A percentile compares a stretch with the other conserved stretches of the same genome.
phyloP scores from a whole-genome alignment of 345 rosid species.

The Combretum micranthum region DNA sequence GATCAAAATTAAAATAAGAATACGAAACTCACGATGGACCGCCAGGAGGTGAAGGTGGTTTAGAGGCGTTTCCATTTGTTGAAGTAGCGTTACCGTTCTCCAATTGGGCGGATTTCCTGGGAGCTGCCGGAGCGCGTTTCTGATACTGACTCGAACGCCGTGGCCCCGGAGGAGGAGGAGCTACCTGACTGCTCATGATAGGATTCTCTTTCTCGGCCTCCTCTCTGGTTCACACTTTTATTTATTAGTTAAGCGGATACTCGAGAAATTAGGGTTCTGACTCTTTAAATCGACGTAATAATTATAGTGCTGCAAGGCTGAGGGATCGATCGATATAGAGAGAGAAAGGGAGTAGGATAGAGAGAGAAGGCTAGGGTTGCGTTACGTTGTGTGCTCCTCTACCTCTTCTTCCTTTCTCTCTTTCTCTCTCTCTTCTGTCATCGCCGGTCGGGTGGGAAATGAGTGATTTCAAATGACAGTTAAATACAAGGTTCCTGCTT shows the following conservation, averaged over 20 bases:
- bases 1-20: not conserved
- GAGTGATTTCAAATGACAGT: constrained; percentile 10
- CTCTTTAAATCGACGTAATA: no score
- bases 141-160: constrained; percentile 39
- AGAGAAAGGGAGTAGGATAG: not conserved
- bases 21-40: constrained; percentile 27
- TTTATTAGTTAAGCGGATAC: not conserved
- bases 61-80: constrained; percentile 38
- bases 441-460: constrained; percentile 5
- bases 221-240: not conserved
- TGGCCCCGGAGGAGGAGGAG: constrained; percentile 45
- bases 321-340: not conserved
- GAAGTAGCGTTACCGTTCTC: constrained; percentile 35
- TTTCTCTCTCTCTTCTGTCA: not conserved
- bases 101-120: constrained; percentile 40
- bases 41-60: constrained; percentile 68
- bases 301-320: not conserved
- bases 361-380: not conserved
- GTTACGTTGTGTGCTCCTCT: not conserved
- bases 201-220: not conserved
- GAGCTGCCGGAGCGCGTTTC: constrained; percentile 36
- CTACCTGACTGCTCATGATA: constrained; percentile 55
- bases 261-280: constrained; percentile 1
- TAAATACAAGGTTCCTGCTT: not conserved
- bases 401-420: not conserved